phyloP scores from a whole-genome alignment of 768 basidiomycete genomes.

The Amanita jacksonii region DNA sequence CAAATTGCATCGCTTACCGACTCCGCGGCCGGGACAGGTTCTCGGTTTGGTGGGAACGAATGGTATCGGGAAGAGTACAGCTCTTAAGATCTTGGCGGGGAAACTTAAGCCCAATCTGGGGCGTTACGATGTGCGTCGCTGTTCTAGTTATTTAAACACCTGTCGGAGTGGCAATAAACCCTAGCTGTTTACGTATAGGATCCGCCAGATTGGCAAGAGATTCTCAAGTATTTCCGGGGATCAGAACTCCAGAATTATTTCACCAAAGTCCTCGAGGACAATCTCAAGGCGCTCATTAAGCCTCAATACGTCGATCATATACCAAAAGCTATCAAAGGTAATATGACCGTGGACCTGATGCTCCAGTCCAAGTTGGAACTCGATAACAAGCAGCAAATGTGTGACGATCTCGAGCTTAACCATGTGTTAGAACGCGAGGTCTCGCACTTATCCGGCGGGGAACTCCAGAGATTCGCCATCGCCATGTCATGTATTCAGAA shows the following conservation, averaged over 20 bases:
- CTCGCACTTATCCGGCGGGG: conserved; percentile 85
- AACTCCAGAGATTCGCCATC: conserved; percentile 96
- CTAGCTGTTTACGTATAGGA: conserved; percentile 42
- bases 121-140: conserved; percentile 72
- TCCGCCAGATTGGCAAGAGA: conserved; percentile 98
- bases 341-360: conserved; percentile 82
- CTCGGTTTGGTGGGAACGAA: conserved; percentile 98
- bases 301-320: conserved; percentile 99
- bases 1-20: conserved; percentile 97
- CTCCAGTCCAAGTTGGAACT: conserved; percentile 83
- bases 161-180: background rate
- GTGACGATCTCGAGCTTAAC: conserved; percentile 80
- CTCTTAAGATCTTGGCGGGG: conserved; percentile 91
- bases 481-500: conserved; percentile 93
- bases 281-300: conserved; percentile 97
- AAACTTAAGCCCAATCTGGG: conserved; percentile 98
- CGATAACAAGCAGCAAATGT: conserved; percentile 82
- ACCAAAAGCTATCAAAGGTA: conserved; percentile 89
- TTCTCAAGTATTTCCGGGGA: conserved; percentile 96
- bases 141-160: background rate
- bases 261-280: conserved; percentile 97
- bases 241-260: conserved; percentile 99
- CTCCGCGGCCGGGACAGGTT: conserved; percentile 94
- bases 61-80: conserved; percentile 99
- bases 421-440: conserved; percentile 83